Base-by-base conservation (phyloP, 192 early-diverging fungal genomes). In the Hyaloraphidium curvatum region DNA sequence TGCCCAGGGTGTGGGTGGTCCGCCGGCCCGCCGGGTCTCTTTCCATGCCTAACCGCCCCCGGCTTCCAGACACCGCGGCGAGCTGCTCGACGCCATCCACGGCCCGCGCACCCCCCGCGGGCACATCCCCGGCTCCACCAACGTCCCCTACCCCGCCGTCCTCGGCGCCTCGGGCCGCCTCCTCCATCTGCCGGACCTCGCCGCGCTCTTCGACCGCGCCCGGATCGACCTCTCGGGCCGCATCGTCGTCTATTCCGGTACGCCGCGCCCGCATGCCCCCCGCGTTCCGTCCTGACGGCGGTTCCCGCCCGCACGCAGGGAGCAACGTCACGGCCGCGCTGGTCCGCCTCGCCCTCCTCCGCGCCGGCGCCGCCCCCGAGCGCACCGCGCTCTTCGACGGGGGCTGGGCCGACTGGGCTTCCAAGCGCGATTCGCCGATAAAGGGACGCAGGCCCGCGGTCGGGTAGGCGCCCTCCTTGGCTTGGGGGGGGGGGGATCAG, bases 381-480 rank as follows among this genome's bases (percentile, higher is more conserved):
- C 57, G 78, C 22, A 56, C 91, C 5, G 63, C 81, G 3, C 67
- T 91, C 2, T 94, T 81, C 69, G 91, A 94, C 57, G 91, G 91
- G 1, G 81, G 79, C 39, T 94, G 91, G 91, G 76, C 84, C 4
- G 88, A 94, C 50, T 94, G 87, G 59, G 87, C 86, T 21, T 70
- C 70, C 37, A 79, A 78, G 22, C 59, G 67, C 16, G 67, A 75
- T 33, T 80, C 78, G 30, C 71, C 77, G 33, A 87, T 90, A 25
- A 48, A 48, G 43, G n/a, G n/a, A n/a, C n/a, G n/a, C n/a, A n/a
- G n/a, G n/a, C n/a, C n/a, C n/a, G n/a, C n/a, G n/a, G n/a, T n/a
- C n/a, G n/a, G n/a, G n/a, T n/a, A n/a, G n/a, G n/a, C n/a, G n/a
- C n/a, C n/a, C n/a, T n/a, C n/a, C n/a, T n/a, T n/a, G n/a, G n/a